Base-by-base conservation (phyloP, 73 alveolate species). In the Durusdinium trenchii region DNA sequence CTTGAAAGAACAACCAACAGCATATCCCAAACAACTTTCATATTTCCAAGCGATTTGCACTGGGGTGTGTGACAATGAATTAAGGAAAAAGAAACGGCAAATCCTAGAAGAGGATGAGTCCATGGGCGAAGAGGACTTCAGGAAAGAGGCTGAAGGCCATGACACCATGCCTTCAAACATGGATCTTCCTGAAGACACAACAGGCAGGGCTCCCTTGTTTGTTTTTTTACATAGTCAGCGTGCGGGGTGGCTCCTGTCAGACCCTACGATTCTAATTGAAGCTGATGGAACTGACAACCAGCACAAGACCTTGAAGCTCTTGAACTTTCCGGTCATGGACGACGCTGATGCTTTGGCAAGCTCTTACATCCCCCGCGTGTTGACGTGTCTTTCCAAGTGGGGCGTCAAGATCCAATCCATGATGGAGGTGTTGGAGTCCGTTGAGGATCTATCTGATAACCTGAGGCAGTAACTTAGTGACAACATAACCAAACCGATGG, bases 311-410 rank as follows among this genome's bases (percentile, higher is more conserved):
- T 43, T 79, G 64, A 79, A 79, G 90, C 0, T 64, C 14, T 18
- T 79, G 45, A 2, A 38, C 60, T 79, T n/a, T n/a, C 90, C 90
- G 45, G 38, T 35, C 46, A 79, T 79, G 90, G 90, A 79, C 45
- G 90, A 43, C 42, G 46, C 45, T 36, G 90, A 79, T 43, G 90
- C 67, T 9, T 43, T 79, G 35, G 67, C 90, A 10, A 18, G 45
- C 20, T 6, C 67, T 42, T 79, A 45, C 45, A 43, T 43, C 43
- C 42, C 7, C 67, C 42, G 45, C 67, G 90, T 79, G 9, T 20
- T 75, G 46, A 28, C 42, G 9, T 79, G 90, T 64, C 45, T 45
- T 43, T 18, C 45, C 90, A 45, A 79, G 40, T 42, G 61, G 90
- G 6, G 52, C 16, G 52, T 73, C 32, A 73, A 73, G 30, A 10